phyloP scores from a whole-genome alignment of 148 eudicot species.

The Cornus kousa region DNA sequence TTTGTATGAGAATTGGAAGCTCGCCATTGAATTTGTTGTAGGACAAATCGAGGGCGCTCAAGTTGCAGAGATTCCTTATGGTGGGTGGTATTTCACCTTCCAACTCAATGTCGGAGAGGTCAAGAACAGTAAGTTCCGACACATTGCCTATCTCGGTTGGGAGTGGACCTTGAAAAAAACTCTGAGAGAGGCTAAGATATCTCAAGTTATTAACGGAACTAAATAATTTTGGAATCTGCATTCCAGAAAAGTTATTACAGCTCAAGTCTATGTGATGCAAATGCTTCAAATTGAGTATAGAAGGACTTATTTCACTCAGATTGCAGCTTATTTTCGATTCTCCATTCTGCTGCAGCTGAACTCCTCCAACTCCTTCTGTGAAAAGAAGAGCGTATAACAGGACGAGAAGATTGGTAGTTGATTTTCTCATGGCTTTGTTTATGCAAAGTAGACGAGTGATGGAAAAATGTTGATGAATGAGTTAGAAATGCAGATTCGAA shows the following conservation, averaged over 20 bases:
- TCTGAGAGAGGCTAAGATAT: slow-evolving; percentile 17
- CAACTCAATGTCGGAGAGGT: neutral
- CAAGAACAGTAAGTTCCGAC: slow-evolving; percentile 1
- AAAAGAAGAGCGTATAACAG: too few relatives aligned
- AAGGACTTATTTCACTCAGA: neutral
- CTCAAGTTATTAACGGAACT: slow-evolving; percentile 26
- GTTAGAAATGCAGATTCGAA: too few relatives aligned
- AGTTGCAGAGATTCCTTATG: neutral
- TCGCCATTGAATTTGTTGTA: neutral
- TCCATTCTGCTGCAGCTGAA: too few relatives aligned
- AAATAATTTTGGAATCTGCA: slow-evolving; percentile 26
- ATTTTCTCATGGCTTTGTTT: too few relatives aligned
- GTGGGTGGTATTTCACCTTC: neutral
- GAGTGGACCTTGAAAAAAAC: neutral
- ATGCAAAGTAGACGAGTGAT: too few relatives aligned
- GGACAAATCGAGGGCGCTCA: neutral
- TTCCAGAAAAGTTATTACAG: slow-evolving; percentile 22
- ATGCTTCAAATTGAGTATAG: slow-evolving; percentile 24
- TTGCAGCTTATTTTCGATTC: neutral
- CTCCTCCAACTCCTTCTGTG: too few relatives aligned
- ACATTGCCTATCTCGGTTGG: neutral
- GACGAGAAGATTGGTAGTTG: too few relatives aligned
- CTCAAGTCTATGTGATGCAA: slow-evolving; percentile 32
- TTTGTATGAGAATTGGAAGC: neutral
- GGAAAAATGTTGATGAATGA: too few relatives aligned